Evolutionary conservation across 352 stramenopile genomes (phyloP).

Genomic region (Phytophthora hybrid): DNA sequence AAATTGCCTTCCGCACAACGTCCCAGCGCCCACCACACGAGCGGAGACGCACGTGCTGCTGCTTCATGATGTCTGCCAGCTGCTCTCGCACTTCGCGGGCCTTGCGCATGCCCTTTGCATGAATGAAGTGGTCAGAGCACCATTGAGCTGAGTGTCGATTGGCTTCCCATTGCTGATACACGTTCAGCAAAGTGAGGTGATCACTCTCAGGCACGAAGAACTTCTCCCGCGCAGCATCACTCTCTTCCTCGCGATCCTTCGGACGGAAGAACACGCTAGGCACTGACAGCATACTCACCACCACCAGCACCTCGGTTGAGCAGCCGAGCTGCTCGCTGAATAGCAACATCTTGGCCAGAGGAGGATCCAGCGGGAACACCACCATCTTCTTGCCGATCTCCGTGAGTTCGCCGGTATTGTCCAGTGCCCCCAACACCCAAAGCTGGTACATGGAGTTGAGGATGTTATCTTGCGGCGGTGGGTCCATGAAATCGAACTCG

Average conservation of each 20-base stretch:
- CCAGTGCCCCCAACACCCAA: slow-evolving; percentile 98
- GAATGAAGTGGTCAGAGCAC: slow-evolving; percentile 97
- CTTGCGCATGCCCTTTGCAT: slow-evolving; percentile 95
- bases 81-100: slow-evolving; percentile 94
- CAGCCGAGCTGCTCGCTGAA: slow-evolving; percentile 95
- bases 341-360: slow-evolving; percentile 96
- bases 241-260: slow-evolving; percentile 98
- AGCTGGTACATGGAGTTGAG: slow-evolving; percentile 99
- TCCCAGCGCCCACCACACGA: slow-evolving; percentile 96
- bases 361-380: slow-evolving; percentile 98
- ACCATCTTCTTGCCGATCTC: slow-evolving; percentile 97
- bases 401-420: slow-evolving; percentile 98
- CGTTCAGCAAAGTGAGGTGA: slow-evolving; percentile 97
- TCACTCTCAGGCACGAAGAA: slow-evolving; percentile 99
- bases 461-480: slow-evolving; percentile 97
- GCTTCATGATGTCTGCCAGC: slow-evolving; percentile 98
- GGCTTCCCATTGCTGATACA: slow-evolving; percentile 95
- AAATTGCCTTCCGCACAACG: slow-evolving; percentile 98
- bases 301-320: slow-evolving; percentile 95
- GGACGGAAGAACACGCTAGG: slow-evolving; percentile 97
- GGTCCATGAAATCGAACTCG: slow-evolving; percentile 99
- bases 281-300: slow-evolving; percentile 98
- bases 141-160: slow-evolving; percentile 97
- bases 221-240: slow-evolving; percentile 97
- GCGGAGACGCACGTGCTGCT: slow-evolving; percentile 93